These are phyloP conservation scores for Saprolegnia parasitica DNA, from an alignment of 352 stramenopile species.

Conservation along the genomic window DNA sequence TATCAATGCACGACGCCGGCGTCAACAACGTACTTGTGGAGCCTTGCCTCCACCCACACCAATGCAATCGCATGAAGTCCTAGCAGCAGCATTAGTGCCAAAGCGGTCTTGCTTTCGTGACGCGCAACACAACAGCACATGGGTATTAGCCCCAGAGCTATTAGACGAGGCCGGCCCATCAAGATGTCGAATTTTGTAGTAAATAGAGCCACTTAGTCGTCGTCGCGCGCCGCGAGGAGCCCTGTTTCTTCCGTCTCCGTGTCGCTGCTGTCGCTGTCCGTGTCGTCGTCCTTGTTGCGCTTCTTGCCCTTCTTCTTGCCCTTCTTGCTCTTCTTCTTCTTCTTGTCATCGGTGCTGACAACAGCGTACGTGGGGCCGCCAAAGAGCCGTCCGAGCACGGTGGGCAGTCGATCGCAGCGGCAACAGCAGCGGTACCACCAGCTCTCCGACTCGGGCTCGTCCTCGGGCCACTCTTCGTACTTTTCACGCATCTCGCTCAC, in stretches of 20 bases:
- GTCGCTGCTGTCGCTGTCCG: constrained; percentile 30
- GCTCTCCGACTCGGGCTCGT: constrained; percentile 32
- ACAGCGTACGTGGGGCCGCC: constrained; percentile 60
- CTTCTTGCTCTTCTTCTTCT: constrained; percentile 14
- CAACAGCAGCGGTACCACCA: constrained; percentile 65
- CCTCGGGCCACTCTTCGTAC: constrained; percentile 37
- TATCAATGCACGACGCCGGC: no score
- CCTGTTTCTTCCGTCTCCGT: constrained; percentile 41
- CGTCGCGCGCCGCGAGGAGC: constrained; percentile 34
- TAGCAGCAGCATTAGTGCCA: no score
- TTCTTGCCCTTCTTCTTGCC: constrained; percentile 30
- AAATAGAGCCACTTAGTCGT: not conserved
- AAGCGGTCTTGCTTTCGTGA: no score
- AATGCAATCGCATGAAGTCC: no score
- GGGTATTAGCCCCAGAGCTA: no score
- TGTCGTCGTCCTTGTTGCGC: constrained; percentile 35
- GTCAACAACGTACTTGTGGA: no score
- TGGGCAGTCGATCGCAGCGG: constrained; percentile 68
- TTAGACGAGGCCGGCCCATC: no score
- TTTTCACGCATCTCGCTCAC: constrained; percentile 59
- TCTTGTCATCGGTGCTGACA: constrained; percentile 32
- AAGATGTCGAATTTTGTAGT: not conserved
- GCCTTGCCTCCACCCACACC: no score
- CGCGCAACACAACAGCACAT: no score
- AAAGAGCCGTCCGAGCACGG: constrained; percentile 59